Evolutionary conservation across 1,284 basidiomycete genomes (phyloP), one percentile per base, ranked within the genome.

Genomic region (Ganoderma lingzhi): DNA sequence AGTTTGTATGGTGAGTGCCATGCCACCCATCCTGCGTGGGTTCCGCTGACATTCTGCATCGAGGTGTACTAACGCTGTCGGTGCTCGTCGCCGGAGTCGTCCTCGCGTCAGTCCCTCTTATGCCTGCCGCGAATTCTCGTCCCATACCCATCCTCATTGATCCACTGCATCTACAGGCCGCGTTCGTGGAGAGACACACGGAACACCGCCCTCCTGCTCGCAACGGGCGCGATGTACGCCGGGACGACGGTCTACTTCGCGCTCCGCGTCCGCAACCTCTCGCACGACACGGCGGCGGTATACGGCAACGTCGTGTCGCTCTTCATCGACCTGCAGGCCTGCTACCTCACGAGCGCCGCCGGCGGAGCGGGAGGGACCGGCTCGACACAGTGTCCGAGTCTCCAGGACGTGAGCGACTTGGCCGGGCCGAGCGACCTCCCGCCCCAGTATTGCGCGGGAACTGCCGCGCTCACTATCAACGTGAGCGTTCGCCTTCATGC

Each of bases 231-330:
- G 30, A 56, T 56, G 55, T 56, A 56, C 15, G 55, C 55, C 30
- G 30, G 55, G 55, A 56, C 55, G 32, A 56, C 55, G 0, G 30
- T 56, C 12, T 56, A 56, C 55, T 56, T 56, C 55, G 55, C 55
- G 15, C 30, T 35, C 55, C 28, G 55, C 15, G 17, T 56, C 55
- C 55, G 55, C 30, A 30, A 56, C 55, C 55, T 56, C 55, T 15
- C 32, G 55, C 28, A 30, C 30, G 55, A 56, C 55, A 12, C 10
- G 15, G 32, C 30, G 30, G 55, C 55, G 15, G 30, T 35, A 14
- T 56, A 35, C 55, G 19, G 30, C 55, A 56, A 56, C 55, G 55
- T 35, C 55, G 6, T 17, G 0, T 19, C 32, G 30, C 30, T 56
- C 0, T 17, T 32, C 32, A 17, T 10, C 15, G 55, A 56, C 55